Percentiles rank a stretch among this genome's conserved stretches.
These are phyloP conservation scores for Salix arbutifolia DNA, from an alignment of 345 rosid genomes.

Conservation along the genomic window DNA sequence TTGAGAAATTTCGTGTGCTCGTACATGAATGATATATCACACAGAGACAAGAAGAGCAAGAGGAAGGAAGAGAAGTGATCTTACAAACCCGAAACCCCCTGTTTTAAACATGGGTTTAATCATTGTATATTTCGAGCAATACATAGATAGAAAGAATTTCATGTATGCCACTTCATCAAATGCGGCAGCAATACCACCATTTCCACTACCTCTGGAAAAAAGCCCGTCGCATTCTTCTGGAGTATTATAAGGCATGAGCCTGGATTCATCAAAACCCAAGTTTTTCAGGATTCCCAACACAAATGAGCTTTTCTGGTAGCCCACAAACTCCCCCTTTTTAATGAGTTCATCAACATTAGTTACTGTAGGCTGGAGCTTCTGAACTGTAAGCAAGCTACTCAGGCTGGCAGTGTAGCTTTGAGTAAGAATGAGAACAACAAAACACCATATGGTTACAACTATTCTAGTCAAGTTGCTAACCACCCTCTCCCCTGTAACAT, in stretches of 20 bases:
- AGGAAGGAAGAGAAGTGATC: background rate
- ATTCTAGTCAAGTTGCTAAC: slow-evolving; percentile 40
- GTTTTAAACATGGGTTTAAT: slow-evolving; percentile 20
- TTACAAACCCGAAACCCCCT: slow-evolving; percentile 40
- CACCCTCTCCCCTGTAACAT: slow-evolving; percentile 52
- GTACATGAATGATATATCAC: no score
- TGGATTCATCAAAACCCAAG: slow-evolving; percentile 11
- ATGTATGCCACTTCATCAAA: slow-evolving; percentile 35
- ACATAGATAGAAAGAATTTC: slow-evolving; percentile 17
- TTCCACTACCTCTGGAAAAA: slow-evolving; percentile 10
- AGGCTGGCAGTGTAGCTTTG: slow-evolving; percentile 72
- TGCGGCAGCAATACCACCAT: slow-evolving; percentile 31
- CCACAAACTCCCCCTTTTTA: slow-evolving; percentile 29
- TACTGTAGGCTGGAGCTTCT: slow-evolving; percentile 42
- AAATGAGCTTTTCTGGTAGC: slow-evolving; percentile 37
- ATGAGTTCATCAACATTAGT: slow-evolving; percentile 33
- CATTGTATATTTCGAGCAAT: slow-evolving; percentile 23
- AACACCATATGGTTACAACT: slow-evolving; percentile 55
- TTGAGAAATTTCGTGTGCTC: no score
- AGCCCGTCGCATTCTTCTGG: slow-evolving; percentile 18
- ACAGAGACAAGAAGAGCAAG: background rate
- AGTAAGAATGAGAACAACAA: slow-evolving; percentile 51
- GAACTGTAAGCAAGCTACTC: slow-evolving; percentile 46
- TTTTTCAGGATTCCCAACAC: slow-evolving; percentile 20
- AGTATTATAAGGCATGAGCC: background rate